Conservation (phyloP, 164 flowering plant genomes). For the Vitis cinerea region DNA sequence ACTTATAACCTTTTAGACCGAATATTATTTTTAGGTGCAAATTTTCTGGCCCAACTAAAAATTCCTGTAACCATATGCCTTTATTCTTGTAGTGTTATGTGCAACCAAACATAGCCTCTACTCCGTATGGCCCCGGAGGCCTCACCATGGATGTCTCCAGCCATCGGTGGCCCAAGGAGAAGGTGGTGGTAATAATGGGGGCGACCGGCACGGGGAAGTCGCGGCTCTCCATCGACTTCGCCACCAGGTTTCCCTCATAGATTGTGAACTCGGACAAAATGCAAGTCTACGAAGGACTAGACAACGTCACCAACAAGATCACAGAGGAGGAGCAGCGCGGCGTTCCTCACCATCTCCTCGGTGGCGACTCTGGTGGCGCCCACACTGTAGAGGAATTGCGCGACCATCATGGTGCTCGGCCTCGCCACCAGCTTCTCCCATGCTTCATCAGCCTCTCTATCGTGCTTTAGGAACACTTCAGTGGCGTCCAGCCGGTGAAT, state of each 20-base stretch:
- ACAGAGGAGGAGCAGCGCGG: conserved; percentile 33
- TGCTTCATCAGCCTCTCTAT: not conserved
- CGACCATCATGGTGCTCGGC: not conserved
- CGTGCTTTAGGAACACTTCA: not conserved
- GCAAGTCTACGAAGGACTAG: conserved; percentile 36
- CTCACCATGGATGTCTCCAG: conserved; percentile 10
- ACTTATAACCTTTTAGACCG: no score
- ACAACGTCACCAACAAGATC: conserved; percentile 36
- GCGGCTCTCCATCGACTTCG: conserved; percentile 34
- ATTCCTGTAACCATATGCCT: no score
- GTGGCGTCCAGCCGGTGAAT: conserved; percentile 23
- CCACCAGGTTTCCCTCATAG: conserved; percentile 30
- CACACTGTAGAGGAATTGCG: not conserved
- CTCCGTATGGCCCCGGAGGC: conserved; percentile 1
- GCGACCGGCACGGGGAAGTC: conserved; percentile 49
- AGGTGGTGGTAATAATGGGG: conserved; percentile 39
- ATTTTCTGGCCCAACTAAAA: no score
- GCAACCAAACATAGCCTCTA: conserved; percentile 6
- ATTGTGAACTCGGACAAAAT: conserved; percentile 44
- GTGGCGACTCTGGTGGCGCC: no score
- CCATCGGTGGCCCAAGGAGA: conserved; percentile 18
- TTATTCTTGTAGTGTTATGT: not conserved
- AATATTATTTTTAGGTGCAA: no score
- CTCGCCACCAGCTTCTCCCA: conserved; percentile 8
- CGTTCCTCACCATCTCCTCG: conserved; percentile 37